These are phyloP conservation scores for Phytomonas sp. DNA, from an alignment of 208 protist species.

Conservation along the genomic window DNA sequence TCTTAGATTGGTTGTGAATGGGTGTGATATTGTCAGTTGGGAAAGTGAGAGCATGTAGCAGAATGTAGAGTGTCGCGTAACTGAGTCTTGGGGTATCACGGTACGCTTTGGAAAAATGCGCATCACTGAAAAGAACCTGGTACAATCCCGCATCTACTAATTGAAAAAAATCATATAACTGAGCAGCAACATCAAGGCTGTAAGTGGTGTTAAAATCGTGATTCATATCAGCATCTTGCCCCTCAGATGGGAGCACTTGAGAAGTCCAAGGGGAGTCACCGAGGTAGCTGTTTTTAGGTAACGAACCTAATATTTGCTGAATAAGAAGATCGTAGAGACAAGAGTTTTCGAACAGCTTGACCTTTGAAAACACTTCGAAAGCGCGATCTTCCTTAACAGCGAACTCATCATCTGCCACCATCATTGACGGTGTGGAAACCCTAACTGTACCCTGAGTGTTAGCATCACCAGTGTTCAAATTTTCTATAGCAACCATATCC, in stretches of 20 bases:
- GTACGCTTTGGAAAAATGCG: neutral
- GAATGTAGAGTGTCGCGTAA: neutral
- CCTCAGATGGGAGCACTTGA: neutral
- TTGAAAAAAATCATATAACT: neutral
- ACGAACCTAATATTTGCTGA: neutral
- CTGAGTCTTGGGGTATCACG: neutral
- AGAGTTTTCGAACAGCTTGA: neutral
- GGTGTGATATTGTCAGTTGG: neutral
- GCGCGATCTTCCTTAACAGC: neutral
- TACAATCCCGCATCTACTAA: neutral
- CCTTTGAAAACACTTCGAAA: neutral
- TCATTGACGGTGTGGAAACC: neutral
- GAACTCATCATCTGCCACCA: neutral
- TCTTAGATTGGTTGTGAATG: neutral
- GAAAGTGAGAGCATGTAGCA: neutral
- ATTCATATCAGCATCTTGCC: neutral
- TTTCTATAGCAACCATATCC: neutral
- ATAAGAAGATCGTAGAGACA: constrained; percentile 1
- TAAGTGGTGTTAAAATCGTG: neutral
- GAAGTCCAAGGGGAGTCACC: neutral
- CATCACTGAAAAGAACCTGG: neutral
- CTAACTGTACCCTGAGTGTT: neutral
- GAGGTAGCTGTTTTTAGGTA: neutral
- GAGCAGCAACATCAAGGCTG: neutral
- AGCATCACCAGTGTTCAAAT: neutral